Percentiles rank a stretch among this genome's conserved stretches.
phyloP scores from a whole-genome alignment of 2,329 filamentous ascomycete genomes.

The Epichloe festucae region DNA sequence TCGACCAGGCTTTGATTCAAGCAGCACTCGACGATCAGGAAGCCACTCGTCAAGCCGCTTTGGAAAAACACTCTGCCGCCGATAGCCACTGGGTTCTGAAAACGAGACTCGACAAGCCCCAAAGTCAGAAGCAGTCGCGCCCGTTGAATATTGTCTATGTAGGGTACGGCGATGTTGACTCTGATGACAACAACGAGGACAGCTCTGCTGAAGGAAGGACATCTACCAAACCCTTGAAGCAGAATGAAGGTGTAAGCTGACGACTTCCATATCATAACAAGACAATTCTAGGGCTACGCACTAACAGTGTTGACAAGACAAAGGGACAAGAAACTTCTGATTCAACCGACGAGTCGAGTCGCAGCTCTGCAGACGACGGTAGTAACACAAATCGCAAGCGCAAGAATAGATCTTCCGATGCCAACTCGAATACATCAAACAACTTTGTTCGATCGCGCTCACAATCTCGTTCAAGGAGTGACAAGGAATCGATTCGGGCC shows the following conservation, averaged over 20 bases:
- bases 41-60: constrained; percentile 44
- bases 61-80: constrained; percentile 50
- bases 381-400: constrained; percentile 12
- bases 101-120: constrained; percentile 20
- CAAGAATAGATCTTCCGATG: constrained; percentile 16
- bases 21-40: constrained; percentile 56
- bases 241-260: constrained; percentile 13
- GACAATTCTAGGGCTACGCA: too few species aligned
- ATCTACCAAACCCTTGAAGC: constrained; percentile 20
- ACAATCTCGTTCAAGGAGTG: constrained; percentile 17
- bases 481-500: constrained; percentile 17
- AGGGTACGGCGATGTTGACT: constrained; percentile 38
- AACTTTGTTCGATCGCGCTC: constrained; percentile 19
- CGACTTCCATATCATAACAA: not conserved
- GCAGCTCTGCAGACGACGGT: constrained; percentile 11
- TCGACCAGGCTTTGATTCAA: constrained; percentile 48
- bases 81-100: constrained; percentile 69
- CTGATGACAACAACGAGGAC: constrained; percentile 23
- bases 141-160: constrained; percentile 47
- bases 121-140: constrained; percentile 18
- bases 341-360: constrained; percentile 13
- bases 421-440: constrained; percentile 9
- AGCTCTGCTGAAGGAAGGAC: constrained; percentile 21
- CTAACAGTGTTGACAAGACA: not conserved
- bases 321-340: constrained; percentile 9